Evolutionary conservation across 305 asterid genomes (phyloP), one percentile per base, ranked within the genome.

Genomic region (Stenogyne calaminthoides): DNA sequence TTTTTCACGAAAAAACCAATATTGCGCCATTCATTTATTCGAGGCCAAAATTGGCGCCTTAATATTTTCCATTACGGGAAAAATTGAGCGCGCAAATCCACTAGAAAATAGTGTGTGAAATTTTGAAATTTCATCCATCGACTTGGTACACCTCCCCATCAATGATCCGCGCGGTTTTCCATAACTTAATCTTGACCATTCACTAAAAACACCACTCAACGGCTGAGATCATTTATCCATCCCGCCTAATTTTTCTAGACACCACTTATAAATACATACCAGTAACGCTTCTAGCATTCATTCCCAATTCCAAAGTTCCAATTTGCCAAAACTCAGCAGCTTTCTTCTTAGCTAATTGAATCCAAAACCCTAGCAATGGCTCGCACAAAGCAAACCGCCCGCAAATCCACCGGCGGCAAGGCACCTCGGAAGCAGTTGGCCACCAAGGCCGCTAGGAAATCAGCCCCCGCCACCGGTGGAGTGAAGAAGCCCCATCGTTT

Each of bases 401-500:
- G 84, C 71, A 80, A 80, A 39, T 80, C 83, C 65, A 80, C 83
- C 10, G 83, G 83, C 37, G 83, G 83, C 3, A 80, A 80, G 75
- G 83, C 83, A 0, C 83, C 83, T 37, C 72, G 84, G 11, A 80
- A 80, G 76, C 84, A 80, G 60, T 60, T 80, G 51, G 84, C 84
- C 40, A 80, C 84, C 67, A 80, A 80, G 64, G 84, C 84, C 19
- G 84, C 84, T 49, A 62, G 84, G 70, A 80, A 80, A 47, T 76
- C 84, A 5, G 84, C 84, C 15, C 84, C 84, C 0, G 80, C 84
- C 70, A 80, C 84, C 71, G 84, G 83, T 60, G 83, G 83, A 25
- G 82, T 78, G 73, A 78, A 78, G 79, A 78, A 78, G 73, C 81
- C 78, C 25, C 80, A 76, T 34, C 80, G 80, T 18, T 76, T 76